Evolutionary conservation across 371 early-diverging fungal species (phyloP).

Genomic region (Globomyces sp.): DNA sequence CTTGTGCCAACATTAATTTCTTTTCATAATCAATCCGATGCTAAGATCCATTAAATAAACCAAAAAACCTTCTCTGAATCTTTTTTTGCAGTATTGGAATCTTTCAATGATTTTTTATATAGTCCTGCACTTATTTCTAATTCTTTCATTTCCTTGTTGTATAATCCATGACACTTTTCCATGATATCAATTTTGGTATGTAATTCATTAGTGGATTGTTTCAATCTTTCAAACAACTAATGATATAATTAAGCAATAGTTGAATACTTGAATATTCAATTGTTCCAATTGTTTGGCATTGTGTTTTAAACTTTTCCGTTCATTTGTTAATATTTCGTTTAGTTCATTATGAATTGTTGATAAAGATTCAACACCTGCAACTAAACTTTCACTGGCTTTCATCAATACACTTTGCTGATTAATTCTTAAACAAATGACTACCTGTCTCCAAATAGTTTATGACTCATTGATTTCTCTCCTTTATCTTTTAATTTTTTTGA

Average conservation of each 20-base stretch:
- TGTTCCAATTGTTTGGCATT: neutral
- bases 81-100: slow-evolving; percentile 3
- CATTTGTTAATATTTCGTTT: slow-evolving; percentile 3
- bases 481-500: slow-evolving; percentile 1
- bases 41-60: no score
- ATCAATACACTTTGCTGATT: no score
- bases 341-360: neutral
- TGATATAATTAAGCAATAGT: no score
- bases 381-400: no score
- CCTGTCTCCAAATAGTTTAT: no score
- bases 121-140: neutral
- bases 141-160: neutral
- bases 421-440: no score
- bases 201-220: neutral
- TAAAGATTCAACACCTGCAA: neutral
- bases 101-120: slow-evolving; percentile 7
- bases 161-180: neutral
- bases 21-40: slow-evolving; percentile 1
- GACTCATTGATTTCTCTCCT: neutral
- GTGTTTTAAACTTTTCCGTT: neutral
- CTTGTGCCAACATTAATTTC: neutral
- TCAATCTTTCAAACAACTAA: neutral
- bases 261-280: neutral
- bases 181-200: neutral
- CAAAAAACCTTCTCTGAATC: neutral